A percentile compares a stretch with the other conserved stretches of the same genome.
Evolutionary conservation across 2,329 filamentous ascomycete species (phyloP).

Genomic region (Penicillium sp.): DNA sequence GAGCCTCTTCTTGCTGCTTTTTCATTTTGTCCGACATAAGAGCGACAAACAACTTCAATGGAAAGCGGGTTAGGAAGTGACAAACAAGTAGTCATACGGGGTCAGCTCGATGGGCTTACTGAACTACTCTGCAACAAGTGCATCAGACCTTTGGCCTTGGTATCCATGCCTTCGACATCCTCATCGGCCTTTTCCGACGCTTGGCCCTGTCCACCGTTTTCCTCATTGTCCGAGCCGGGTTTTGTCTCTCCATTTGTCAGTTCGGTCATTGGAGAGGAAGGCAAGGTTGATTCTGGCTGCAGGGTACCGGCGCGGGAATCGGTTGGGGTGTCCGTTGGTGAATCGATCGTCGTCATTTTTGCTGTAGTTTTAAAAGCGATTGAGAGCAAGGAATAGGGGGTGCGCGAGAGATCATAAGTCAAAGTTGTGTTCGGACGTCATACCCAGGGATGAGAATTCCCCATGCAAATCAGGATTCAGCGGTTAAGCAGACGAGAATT

Average conservation of each 20-base stretch:
- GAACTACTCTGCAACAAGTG: slow-evolving; percentile 52
- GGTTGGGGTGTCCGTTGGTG: slow-evolving; percentile 28
- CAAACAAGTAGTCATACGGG: neutral
- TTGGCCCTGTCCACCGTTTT: slow-evolving; percentile 18
- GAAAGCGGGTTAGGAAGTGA: slow-evolving; percentile 3
- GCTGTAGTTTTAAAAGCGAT: neutral
- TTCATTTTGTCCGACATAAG: slow-evolving; percentile 57
- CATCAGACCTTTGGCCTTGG: slow-evolving; percentile 49
- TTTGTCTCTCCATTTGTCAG: slow-evolving; percentile 19
- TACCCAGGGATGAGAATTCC: slow-evolving; percentile 16
- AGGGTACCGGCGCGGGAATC: slow-evolving; percentile 30
- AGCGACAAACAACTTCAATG: slow-evolving; percentile 49
- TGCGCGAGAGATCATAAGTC: neutral
- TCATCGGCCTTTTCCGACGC: slow-evolving; percentile 29
- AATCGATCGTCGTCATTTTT: slow-evolving; percentile 33
- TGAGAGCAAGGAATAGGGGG: neutral
- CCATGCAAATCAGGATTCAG: slow-evolving; percentile 5
- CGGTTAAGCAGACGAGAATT: neutral
- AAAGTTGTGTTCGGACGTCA: slow-evolving; percentile 10
- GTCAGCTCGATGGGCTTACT: slow-evolving; percentile 30
- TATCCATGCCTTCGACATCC: slow-evolving; percentile 46
- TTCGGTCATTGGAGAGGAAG: slow-evolving; percentile 34
- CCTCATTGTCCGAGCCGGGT: slow-evolving; percentile 2
- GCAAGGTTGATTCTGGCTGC: slow-evolving; percentile 34
- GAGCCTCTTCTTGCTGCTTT: slow-evolving; percentile 50